phyloP scores from a whole-genome alignment of 228 moss, liverwort and hornwort species.

The Sphagnum magellanicum region DNA sequence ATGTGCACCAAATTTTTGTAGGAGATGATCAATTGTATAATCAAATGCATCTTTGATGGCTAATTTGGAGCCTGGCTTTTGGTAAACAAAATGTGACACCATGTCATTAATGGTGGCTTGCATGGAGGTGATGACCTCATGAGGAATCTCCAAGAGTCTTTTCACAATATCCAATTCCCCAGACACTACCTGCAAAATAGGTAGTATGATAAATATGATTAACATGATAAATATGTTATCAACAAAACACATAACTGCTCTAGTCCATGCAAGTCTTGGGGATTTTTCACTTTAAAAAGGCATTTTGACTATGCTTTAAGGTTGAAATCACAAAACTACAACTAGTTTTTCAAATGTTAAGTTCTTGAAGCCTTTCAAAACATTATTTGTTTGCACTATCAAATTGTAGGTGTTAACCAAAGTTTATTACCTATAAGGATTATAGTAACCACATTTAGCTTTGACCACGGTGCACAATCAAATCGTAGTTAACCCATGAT shows the following conservation, averaged over 20 bases:
- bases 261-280: background rate
- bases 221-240: slow-evolving; percentile 1
- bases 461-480: too few relatives aligned
- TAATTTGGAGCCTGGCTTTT: slow-evolving; percentile 17
- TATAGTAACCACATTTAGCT: too few relatives aligned
- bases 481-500: too few relatives aligned
- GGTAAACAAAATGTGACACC: slow-evolving; percentile 58
- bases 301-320: too few relatives aligned
- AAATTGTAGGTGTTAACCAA: too few relatives aligned
- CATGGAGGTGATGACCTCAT: slow-evolving; percentile 23
- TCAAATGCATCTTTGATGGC: slow-evolving; percentile 39
- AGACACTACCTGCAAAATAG: slow-evolving; percentile 2
- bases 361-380: too few relatives aligned
- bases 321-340: too few relatives aligned
- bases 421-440: too few relatives aligned
- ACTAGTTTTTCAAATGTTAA: too few relatives aligned
- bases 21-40: slow-evolving; percentile 25
- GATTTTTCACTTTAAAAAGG: too few relatives aligned
- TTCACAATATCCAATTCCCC: slow-evolving; percentile 30
- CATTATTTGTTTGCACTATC: too few relatives aligned
- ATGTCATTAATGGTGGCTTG: slow-evolving; percentile 42
- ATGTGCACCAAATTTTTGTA: slow-evolving; percentile 3
- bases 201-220: too few relatives aligned
- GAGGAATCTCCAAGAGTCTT: slow-evolving; percentile 35
- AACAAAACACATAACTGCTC: slow-evolving; percentile 26